Percentiles rank a stretch among this genome's conserved stretches.
phyloP scores from a whole-genome alignment of 495 filamentous ascomycete genomes.

The Parathielavia appendiculata region DNA sequence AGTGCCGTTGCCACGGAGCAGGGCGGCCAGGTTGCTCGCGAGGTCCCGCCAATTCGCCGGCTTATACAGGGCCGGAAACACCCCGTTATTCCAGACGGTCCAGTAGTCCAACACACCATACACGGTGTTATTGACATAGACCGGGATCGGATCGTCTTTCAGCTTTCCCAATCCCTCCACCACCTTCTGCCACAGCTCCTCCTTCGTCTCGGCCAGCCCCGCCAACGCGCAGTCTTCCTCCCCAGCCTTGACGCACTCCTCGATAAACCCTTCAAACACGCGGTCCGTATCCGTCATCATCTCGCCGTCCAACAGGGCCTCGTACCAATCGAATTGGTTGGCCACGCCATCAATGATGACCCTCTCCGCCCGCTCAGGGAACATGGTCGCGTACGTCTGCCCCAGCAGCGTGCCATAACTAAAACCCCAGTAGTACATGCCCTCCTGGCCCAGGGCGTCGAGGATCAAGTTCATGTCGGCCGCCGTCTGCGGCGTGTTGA shows the following conservation, averaged over 20 bases:
- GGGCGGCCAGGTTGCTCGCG: slow-evolving; percentile 32
- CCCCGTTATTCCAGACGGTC: slow-evolving; percentile 32
- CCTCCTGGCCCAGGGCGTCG: slow-evolving; percentile 39
- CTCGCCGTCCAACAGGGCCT: slow-evolving; percentile 24
- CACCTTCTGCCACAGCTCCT: slow-evolving; percentile 30
- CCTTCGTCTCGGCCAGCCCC: slow-evolving; percentile 25
- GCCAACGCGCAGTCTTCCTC: slow-evolving; percentile 33
- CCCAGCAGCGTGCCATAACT: slow-evolving; percentile 62
- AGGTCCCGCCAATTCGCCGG: slow-evolving; percentile 34
- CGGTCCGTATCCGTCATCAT: slow-evolving; percentile 33
- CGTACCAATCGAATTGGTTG: slow-evolving; percentile 41
- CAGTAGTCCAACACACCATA: slow-evolving; percentile 38
- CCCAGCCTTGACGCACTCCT: slow-evolving; percentile 41
- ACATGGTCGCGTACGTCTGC: slow-evolving; percentile 46
- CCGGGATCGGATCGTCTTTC: slow-evolving; percentile 31
- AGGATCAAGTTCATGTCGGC: slow-evolving; percentile 49
- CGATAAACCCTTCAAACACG: slow-evolving; percentile 39
- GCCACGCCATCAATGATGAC: slow-evolving; percentile 43
- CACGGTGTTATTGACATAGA: slow-evolving; percentile 39
- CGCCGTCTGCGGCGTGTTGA: slow-evolving; percentile 47
- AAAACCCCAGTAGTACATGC: slow-evolving; percentile 58
- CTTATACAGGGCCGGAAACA: slow-evolving; percentile 38
- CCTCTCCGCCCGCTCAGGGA: slow-evolving; percentile 37
- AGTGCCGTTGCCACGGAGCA: slow-evolving; percentile 42
- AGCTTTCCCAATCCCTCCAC: slow-evolving; percentile 26